Conservation (phyloP, 1,284 basidiomycete species). For the Coniferiporia weirii region DNA sequence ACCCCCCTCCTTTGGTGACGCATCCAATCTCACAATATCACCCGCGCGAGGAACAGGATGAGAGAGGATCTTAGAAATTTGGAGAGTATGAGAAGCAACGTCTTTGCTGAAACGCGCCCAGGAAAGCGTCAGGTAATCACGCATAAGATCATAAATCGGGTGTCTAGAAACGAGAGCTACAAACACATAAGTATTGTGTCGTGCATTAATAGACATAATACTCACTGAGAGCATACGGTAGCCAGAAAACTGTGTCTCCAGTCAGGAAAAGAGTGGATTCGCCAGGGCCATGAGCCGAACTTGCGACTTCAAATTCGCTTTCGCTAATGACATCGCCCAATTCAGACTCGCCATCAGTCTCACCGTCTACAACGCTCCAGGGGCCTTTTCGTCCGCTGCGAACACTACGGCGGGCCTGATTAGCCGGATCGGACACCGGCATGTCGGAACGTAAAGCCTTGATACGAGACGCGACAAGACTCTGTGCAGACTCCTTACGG, state of each 20-base stretch:
- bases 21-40: constrained; percentile 77
- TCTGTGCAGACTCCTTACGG: constrained; percentile 75
- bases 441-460: constrained; percentile 51
- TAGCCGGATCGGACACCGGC: constrained; percentile 41
- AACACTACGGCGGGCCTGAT: constrained; percentile 49
- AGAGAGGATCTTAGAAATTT: constrained; percentile 78
- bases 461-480: constrained; percentile 57
- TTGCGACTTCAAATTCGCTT: constrained; percentile 75
- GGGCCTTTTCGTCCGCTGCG: constrained; percentile 58
- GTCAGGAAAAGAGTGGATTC: constrained; percentile 83
- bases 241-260: constrained; percentile 87
- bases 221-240: constrained; percentile 86
- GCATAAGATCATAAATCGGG: constrained; percentile 90
- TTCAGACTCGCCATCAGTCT: constrained; percentile 71
- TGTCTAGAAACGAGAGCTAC: constrained; percentile 82
- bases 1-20: constrained; percentile 51
- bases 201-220: constrained; percentile 19
- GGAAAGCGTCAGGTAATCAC: constrained; percentile 86
- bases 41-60: constrained; percentile 84
- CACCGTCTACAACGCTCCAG: constrained; percentile 63
- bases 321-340: constrained; percentile 68
- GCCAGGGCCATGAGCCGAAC: constrained; percentile 72
- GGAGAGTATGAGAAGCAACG: constrained; percentile 80
- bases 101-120: constrained; percentile 94
- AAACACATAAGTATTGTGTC: constrained; percentile 15